These are phyloP conservation scores for Rachicladosporium sp. DNA, from an alignment of 2,329 filamentous ascomycete genomes.

Conservation along the genomic window DNA sequence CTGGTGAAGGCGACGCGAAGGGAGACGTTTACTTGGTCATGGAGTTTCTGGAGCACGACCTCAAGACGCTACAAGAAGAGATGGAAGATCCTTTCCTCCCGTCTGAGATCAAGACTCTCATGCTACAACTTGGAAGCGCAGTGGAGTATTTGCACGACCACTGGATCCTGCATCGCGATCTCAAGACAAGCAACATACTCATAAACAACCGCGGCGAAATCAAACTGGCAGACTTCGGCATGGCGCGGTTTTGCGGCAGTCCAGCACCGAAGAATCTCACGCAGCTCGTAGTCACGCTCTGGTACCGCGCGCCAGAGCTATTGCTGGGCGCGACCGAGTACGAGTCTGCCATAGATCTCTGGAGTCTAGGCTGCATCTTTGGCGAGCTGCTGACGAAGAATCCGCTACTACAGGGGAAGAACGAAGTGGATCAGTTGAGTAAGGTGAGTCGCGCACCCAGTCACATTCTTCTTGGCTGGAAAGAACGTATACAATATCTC, in stretches of 20 bases:
- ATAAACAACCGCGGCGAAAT: constrained; percentile 90
- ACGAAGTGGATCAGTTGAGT: constrained; percentile 81
- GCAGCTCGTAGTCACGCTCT: constrained; percentile 87
- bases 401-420: constrained; percentile 73
- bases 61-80: constrained; percentile 83
- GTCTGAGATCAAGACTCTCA: constrained; percentile 82
- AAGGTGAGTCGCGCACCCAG: constrained; percentile 35
- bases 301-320: constrained; percentile 89
- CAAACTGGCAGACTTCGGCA: constrained; percentile 95
- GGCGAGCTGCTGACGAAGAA: constrained; percentile 77
- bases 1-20: constrained; percentile 12
- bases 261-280: constrained; percentile 66
- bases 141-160: constrained; percentile 75
- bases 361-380: constrained; percentile 93
- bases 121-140: constrained; percentile 69
- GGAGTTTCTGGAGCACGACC: constrained; percentile 94
- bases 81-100: constrained; percentile 90
- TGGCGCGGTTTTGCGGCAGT: constrained; percentile 80
- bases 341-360: constrained; percentile 72
- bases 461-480: constrained; percentile 12
- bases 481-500: constrained; percentile 5
- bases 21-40: constrained; percentile 80
- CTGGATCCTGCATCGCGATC: constrained; percentile 81
- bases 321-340: constrained; percentile 71
- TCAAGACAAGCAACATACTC: constrained; percentile 87